Percentiles rank a stretch among this genome's conserved stretches.
These are phyloP conservation scores for Coleophoma cylindrospora DNA, from an alignment of 2,329 filamentous ascomycete species.

Conservation along the genomic window DNA sequence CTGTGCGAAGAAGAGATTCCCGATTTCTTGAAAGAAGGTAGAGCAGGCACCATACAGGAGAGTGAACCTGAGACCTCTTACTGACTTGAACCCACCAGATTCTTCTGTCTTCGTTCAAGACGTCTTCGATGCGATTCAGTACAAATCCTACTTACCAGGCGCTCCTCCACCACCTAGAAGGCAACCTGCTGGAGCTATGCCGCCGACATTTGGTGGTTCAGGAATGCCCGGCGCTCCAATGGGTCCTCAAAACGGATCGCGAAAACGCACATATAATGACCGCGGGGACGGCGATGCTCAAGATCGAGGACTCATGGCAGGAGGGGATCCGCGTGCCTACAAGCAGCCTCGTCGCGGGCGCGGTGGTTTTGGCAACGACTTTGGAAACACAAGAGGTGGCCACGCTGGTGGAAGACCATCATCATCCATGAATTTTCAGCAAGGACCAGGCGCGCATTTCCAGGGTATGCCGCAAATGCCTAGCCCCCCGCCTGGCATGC, in stretches of 20 bases:
- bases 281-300: slow-evolving; percentile 36
- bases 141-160: slow-evolving; percentile 56
- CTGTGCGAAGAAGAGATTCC: slow-evolving; percentile 68
- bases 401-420: slow-evolving; percentile 13
- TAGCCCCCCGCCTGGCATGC: slow-evolving; percentile 28
- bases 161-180: slow-evolving; percentile 34
- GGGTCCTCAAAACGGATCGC: slow-evolving; percentile 23
- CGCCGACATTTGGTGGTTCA: slow-evolving; percentile 14
- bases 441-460: slow-evolving; percentile 9
- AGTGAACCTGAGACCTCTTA: no score
- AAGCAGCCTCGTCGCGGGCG: slow-evolving; percentile 57
- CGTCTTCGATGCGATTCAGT: slow-evolving; percentile 60
- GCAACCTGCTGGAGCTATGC: slow-evolving; percentile 20
- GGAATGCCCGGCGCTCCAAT: slow-evolving; percentile 13
- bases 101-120: slow-evolving; percentile 63
- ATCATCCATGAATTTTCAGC: slow-evolving; percentile 9
- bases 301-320: slow-evolving; percentile 26
- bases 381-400: slow-evolving; percentile 25
- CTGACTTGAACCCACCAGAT: slow-evolving; percentile 32
- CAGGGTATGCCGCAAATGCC: slow-evolving; percentile 17
- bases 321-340: slow-evolving; percentile 34
- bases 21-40: slow-evolving; percentile 70
- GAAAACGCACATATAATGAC: slow-evolving; percentile 54
- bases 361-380: slow-evolving; percentile 28
- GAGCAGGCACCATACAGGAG: slow-evolving; percentile 1